Base-by-base conservation (phyloP, 768 basidiomycete genomes). In the Tricholoma bakamatsutake region DNA sequence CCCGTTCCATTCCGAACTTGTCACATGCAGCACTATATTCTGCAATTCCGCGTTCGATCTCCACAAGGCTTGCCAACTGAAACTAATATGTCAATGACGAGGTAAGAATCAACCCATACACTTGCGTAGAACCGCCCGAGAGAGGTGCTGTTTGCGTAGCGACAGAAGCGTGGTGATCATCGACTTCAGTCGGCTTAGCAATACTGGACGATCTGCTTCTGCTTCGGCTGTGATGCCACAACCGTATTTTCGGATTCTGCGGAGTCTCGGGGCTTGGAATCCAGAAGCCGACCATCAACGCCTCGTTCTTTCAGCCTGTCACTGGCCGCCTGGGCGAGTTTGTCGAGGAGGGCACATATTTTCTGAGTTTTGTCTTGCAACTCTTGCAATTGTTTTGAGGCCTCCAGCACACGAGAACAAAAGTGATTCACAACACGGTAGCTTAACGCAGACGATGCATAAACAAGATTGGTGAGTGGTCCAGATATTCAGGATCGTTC, bases 191-290 rank as follows among this genome's bases (percentile, higher is more conserved):
- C 6, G 60, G 50, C 33, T 53, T 57, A 8, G 60, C 49, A 27
- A 62, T 58, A 37, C 56, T 61, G 15, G 55, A 56, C 12, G 60
- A 64, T 4, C 57, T 59, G 52, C 53, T 59, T 49, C 57, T 54
- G 31, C 57, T n/a, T 59, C 34, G 50, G 51, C 17, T 45, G 59
- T 18, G 58, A 53, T 43, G 52, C 65, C 63, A 85, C 81, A 0
- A 85, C 87, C 18, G 64, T 64, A 17, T 30, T 42, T 52, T 83
- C 79, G 1, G 87, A 88, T 65, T 87, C 85, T 63, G 81, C 79
- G n/a, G 87, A 88, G 48, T 80, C 84, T 53, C 84, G 77, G 12
- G 79, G 74, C 1, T 73, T 71, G 39, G 76, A 73, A 40, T 59
- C n/a, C n/a, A n/a, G n/a, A n/a, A n/a, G n/a, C n/a, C n/a, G n/a